Evolutionary conservation across 202 grass and related monocot species (phyloP), one percentile per base, ranked within the genome.

Genomic region (Digitaria exilis): DNA sequence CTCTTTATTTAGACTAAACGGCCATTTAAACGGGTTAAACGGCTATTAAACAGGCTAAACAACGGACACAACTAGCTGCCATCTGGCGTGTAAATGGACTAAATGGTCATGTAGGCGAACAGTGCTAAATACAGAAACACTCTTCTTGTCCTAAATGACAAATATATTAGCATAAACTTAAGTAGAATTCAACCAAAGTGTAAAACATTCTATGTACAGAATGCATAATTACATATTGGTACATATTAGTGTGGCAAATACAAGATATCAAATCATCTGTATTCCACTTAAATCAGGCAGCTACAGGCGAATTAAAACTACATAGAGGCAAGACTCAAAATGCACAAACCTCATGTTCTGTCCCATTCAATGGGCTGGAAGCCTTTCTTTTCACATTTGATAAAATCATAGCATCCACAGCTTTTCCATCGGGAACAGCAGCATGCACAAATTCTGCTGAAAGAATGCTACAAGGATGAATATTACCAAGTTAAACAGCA

Each of bases 381-480:
- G 76, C 66, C 51, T 85, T 96, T 65, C 80, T 90, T 89, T 91
- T 94, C 32, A 89, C 79, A 69, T 84, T 91, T 69, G 86, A 87
- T 84, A 89, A 85, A 82, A 99, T 87, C 81, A 94, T 87, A 43
- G 88, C 89, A 76, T 96, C 91, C 62, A 96, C 71, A 83, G 84
- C 67, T 89, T 90, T 96, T 69, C 83, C 85, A 89, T 99, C 93
- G 84, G 88, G 93, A 88, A 99, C 87, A 80, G 96, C 93, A 72
- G 89, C 91, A 29, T 88, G 91, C 64, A 99, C 87, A 90, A 99
- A 99, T 80, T 99, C 96, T 89, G 93, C 96, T 92, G 93, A 93
- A 85, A 99, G 96, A 96, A 99, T 99, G 96, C 96, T 99, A 89
- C 93, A 99, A 94, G 49, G 85, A 96, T 90, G 78, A 96, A 97